phyloP scores from a whole-genome alignment of 1,139 yeast species.

The Saccharomyces hybrid region DNA sequence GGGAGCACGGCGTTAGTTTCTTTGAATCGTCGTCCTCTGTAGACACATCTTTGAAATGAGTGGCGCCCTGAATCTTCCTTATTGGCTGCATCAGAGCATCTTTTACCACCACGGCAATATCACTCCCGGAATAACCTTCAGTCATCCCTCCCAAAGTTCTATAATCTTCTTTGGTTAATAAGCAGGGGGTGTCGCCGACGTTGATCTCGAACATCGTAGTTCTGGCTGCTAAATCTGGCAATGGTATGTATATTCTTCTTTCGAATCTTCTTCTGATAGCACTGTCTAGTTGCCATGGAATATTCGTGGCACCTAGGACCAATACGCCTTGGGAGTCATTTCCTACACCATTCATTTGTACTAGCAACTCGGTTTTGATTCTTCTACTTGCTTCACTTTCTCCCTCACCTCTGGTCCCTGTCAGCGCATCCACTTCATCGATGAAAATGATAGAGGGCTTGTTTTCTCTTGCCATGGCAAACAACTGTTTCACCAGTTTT shows the following conservation, averaged over 20 bases:
- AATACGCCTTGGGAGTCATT: constrained; percentile 88
- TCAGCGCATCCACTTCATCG: constrained; percentile 95
- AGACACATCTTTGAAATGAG: constrained; percentile 68
- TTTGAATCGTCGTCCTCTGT: constrained; percentile 26
- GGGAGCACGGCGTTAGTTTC: constrained; percentile 86
- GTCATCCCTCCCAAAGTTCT: constrained; percentile 84
- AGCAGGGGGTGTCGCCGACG: constrained; percentile 85
- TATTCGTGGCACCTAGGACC: constrained; percentile 95
- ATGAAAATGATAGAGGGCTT: constrained; percentile 93
- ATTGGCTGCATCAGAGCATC: constrained; percentile 98
- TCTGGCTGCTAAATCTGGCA: constrained; percentile 89
- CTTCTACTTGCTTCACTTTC: constrained; percentile 95
- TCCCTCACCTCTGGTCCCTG: constrained; percentile 98
- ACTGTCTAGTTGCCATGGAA: constrained; percentile 98
- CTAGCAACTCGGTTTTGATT: constrained; percentile 90
- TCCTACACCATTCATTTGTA: constrained; percentile 99
- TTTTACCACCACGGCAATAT: constrained; percentile 90
- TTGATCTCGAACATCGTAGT: constrained; percentile 90
- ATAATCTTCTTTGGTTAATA: constrained; percentile 65
- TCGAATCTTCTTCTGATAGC: constrained; percentile 97
- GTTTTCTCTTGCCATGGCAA: constrained; percentile 92
- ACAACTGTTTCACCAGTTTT: constrained; percentile 86
- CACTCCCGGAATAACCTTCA: constrained; percentile 96
- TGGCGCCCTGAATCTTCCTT: constrained; percentile 89
- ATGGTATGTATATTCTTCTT: constrained; percentile 85